phyloP scores from a whole-genome alignment of 2,329 filamentous ascomycete species.

The Botrytis fabae region DNA sequence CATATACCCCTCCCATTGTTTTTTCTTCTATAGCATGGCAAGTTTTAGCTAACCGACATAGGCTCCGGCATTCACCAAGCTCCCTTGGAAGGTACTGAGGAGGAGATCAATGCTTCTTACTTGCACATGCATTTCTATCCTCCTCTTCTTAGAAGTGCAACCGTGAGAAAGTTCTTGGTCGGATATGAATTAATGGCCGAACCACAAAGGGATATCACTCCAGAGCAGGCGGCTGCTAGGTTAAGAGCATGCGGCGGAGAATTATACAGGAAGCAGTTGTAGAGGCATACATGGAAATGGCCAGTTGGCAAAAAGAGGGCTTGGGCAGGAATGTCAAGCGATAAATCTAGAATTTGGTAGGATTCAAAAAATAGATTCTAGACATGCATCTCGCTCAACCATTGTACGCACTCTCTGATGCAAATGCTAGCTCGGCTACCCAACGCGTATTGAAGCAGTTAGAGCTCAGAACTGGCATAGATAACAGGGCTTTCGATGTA shows the following conservation, averaged over 20 bases:
- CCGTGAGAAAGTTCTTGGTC: slow-evolving; percentile 93
- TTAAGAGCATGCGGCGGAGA: slow-evolving; percentile 75
- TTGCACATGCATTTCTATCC: slow-evolving; percentile 99
- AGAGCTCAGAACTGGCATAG: not conserved
- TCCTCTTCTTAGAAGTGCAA: slow-evolving; percentile 85
- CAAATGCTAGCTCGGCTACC: not conserved
- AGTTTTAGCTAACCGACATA: slow-evolving; percentile 36
- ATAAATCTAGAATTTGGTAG: too few relatives aligned
- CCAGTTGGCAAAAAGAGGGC: not conserved
- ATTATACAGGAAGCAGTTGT: slow-evolving; percentile 68
- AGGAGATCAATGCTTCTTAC: slow-evolving; percentile 85
- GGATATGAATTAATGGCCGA: slow-evolving; percentile 97
- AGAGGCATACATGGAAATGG: not conserved
- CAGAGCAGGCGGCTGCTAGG: slow-evolving; percentile 84
- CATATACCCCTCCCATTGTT: not conserved
- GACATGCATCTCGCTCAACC: not conserved
- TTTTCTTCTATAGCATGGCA: not conserved
- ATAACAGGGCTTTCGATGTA: not conserved
- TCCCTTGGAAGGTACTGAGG: slow-evolving; percentile 75
- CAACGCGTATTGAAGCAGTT: not conserved
- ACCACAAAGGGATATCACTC: slow-evolving; percentile 97
- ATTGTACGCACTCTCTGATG: not conserved
- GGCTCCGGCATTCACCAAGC: slow-evolving; percentile 95
- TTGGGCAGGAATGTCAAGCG: not conserved
- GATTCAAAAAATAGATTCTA: not conserved